A percentile compares a stretch with the other conserved stretches of the same genome.
These are phyloP conservation scores for Cunninghamia lanceolata DNA, from an alignment of 75 land plant species.

Conservation along the genomic window DNA sequence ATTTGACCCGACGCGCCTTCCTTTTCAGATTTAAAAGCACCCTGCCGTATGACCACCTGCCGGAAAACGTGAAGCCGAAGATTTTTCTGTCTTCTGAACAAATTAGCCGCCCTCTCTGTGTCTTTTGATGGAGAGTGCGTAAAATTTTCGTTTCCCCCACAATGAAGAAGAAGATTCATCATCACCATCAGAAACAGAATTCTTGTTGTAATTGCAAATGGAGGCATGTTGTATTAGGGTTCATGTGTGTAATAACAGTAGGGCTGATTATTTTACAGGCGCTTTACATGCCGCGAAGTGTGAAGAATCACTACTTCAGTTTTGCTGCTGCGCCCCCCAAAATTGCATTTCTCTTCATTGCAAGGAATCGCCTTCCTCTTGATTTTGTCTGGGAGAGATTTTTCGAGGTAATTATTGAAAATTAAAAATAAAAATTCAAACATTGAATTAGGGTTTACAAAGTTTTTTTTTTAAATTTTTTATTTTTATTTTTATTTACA, in stretches of 20 bases:
- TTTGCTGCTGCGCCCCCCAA: constrained; percentile 29
- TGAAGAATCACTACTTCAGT: background rate
- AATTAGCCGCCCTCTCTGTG: background rate
- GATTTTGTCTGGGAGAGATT: constrained; percentile 88
- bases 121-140: background rate
- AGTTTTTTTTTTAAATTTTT: too few species aligned
- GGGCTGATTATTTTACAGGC: background rate
- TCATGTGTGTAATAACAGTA: background rate
- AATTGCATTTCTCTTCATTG: constrained; percentile 89
- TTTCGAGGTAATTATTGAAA: constrained; percentile 48
- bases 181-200: background rate
- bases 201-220: background rate
- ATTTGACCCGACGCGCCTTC: background rate
- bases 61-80: background rate
- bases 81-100: background rate
- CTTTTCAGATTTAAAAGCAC: background rate
- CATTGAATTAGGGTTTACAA: background rate
- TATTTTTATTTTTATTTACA: background rate
- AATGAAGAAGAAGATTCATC: background rate
- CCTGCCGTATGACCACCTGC: background rate
- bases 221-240: background rate
- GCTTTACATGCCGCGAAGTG: background rate
- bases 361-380: constrained; percentile 78
- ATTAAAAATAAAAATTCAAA: background rate
- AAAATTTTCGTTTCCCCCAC: background rate